A percentile compares a stretch with the other conserved stretches of the same genome.
These are phyloP conservation scores for Eucalyptus marginata DNA, from an alignment of 345 rosid species.

Conservation along the genomic window DNA sequence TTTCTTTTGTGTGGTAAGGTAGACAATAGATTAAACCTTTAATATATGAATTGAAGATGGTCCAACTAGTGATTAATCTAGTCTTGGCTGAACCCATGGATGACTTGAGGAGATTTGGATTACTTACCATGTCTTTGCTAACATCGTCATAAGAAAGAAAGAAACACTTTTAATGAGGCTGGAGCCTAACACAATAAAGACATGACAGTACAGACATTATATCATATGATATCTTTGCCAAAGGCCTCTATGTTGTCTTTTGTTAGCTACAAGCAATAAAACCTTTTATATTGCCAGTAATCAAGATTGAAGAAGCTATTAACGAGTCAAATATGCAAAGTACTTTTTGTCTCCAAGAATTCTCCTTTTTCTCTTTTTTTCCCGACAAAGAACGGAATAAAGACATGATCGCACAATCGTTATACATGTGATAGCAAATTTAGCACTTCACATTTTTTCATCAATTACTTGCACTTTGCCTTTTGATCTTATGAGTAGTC, in stretches of 20 bases:
- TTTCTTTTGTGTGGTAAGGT: too few species aligned
- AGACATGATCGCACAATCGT: neutral
- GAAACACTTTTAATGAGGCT: neutral
- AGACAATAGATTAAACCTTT: too few species aligned
- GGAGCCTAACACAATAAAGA: neutral
- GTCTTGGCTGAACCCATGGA: too few species aligned
- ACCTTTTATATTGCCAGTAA: neutral
- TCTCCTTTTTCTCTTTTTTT: too few species aligned
- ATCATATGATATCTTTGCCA: neutral
- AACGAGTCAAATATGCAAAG: neutral
- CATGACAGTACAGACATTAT: too few species aligned
- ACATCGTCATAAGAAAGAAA: neutral
- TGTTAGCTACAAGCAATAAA: neutral
- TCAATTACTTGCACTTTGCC: too few species aligned
- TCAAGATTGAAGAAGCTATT: neutral
- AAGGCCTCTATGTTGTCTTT: neutral
- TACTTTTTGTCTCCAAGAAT: neutral
- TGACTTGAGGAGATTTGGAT: too few species aligned
- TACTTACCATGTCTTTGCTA: too few species aligned
- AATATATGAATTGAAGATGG: too few species aligned
- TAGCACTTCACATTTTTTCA: neutral
- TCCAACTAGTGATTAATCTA: too few species aligned
- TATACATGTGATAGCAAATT: neutral
- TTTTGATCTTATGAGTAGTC: too few species aligned
- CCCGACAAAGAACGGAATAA: neutral